Conservation (phyloP, 106 monocot genomes). For the Ottelia alismoides region DNA sequence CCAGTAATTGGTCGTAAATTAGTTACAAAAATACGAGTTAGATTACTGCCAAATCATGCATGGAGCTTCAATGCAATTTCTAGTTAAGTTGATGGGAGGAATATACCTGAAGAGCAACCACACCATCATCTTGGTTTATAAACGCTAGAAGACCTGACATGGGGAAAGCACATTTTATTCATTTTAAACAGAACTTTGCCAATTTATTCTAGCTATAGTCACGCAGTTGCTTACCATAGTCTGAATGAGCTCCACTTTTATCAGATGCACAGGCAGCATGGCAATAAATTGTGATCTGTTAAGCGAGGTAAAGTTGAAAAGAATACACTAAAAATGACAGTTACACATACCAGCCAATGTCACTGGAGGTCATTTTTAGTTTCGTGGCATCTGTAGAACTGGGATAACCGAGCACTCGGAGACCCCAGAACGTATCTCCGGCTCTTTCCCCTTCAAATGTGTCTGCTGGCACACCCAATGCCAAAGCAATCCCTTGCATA, state of each 20-base stretch:
- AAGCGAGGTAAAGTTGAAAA: not conserved
- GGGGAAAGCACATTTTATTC: too few relatives aligned
- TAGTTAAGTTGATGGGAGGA: too few relatives aligned
- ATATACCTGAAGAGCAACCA: conserved; percentile 74
- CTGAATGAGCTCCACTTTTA: conserved; percentile 72
- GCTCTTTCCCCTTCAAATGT: conserved; percentile 70
- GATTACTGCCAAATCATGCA: too few relatives aligned
- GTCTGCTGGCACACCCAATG: conserved; percentile 45
- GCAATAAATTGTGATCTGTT: not conserved
- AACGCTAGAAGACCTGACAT: conserved; percentile 61
- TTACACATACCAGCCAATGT: conserved; percentile 57
- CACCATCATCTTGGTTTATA: conserved; percentile 73
- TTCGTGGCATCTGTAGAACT: conserved; percentile 24
- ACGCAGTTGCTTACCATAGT: conserved; percentile 90
- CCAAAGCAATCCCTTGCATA: conserved; percentile 83
- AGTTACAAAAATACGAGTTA: too few relatives aligned
- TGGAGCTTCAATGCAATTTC: too few relatives aligned
- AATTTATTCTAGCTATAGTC: too few relatives aligned
- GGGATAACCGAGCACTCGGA: conserved; percentile 72
- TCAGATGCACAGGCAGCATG: not conserved
- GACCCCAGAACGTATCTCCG: conserved; percentile 73
- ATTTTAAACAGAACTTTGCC: too few relatives aligned
- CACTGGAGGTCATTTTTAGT: conserved; percentile 25
- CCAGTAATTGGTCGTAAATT: too few relatives aligned
- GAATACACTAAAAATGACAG: not conserved